Conservation (phyloP, 495 filamentous ascomycete genomes). For the Aspergillus mulundensis region DNA sequence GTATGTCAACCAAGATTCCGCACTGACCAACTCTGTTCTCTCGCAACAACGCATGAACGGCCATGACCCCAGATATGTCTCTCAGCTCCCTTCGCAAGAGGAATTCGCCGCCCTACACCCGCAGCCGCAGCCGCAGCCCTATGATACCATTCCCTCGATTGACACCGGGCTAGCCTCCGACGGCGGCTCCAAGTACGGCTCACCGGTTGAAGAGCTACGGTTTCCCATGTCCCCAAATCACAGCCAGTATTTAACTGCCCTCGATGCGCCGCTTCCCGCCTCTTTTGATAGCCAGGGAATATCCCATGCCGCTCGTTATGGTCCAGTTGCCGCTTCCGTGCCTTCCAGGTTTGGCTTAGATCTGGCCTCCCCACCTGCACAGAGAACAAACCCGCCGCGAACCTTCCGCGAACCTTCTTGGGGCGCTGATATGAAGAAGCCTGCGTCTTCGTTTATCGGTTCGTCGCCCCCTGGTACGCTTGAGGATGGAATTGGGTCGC, state of each 20-base stretch:
- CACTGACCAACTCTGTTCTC: slow-evolving; percentile 78
- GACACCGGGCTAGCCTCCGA: slow-evolving; percentile 77
- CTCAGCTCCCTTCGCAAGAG: slow-evolving; percentile 37
- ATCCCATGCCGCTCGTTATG: slow-evolving; percentile 83
- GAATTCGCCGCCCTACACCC: slow-evolving; percentile 43
- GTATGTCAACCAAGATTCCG: slow-evolving; percentile 64
- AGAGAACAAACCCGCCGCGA: slow-evolving; percentile 54
- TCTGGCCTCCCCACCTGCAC: slow-evolving; percentile 61
- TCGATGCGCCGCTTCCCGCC: slow-evolving; percentile 89
- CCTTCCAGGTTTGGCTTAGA: slow-evolving; percentile 90
- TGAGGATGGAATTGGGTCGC: slow-evolving; percentile 55
- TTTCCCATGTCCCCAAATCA: slow-evolving; percentile 66
- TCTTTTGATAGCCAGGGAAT: slow-evolving; percentile 97
- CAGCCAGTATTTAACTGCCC: slow-evolving; percentile 64
- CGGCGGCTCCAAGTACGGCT: slow-evolving; percentile 77
- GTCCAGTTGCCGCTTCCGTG: slow-evolving; percentile 87
- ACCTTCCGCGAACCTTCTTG: slow-evolving; percentile 82
- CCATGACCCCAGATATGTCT: slow-evolving; percentile 39
- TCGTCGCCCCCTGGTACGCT: slow-evolving; percentile 60
- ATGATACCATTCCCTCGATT: slow-evolving; percentile 65
- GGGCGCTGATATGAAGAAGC: slow-evolving; percentile 58
- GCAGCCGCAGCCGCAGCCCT: slow-evolving; percentile 38
- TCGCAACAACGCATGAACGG: slow-evolving; percentile 60
- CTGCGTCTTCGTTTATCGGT: slow-evolving; percentile 48
- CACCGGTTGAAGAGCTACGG: slow-evolving; percentile 74